Percentiles rank a stretch among this genome's conserved stretches.
Conservation (phyloP, 257 asterid genomes). For the Solanum habrochaites region DNA sequence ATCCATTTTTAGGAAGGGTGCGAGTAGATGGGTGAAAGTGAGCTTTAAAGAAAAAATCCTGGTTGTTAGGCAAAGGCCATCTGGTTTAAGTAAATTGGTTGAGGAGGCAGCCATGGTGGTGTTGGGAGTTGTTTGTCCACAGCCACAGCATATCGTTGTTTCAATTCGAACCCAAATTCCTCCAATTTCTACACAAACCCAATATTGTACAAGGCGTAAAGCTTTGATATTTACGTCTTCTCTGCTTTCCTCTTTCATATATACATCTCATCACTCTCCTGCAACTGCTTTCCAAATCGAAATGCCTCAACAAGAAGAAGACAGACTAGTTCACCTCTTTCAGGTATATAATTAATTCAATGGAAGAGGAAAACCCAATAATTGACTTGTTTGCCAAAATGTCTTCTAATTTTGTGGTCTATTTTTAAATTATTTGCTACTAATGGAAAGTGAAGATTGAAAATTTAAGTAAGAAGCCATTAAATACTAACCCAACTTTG, state of each 20-base stretch:
- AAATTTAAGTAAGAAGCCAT: too few species aligned
- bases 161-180: conserved; percentile 8
- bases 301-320: conserved; percentile 42
- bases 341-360: conserved; percentile 27
- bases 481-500: too few species aligned
- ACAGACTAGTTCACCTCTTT: conserved; percentile 43
- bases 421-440: too few species aligned
- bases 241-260: conserved; percentile 28
- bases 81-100: too few species aligned
- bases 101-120: not conserved
- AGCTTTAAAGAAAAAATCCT: too few species aligned
- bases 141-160: conserved; percentile 7
- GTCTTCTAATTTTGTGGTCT: too few species aligned
- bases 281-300: conserved; percentile 45
- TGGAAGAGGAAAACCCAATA: not conserved
- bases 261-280: conserved; percentile 19
- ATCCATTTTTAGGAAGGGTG: too few species aligned
- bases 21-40: too few species aligned
- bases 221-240: conserved; percentile 42
- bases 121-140: conserved; percentile 1
- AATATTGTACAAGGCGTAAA: conserved; percentile 28
- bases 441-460: too few species aligned
- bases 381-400: too few species aligned
- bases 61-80: too few species aligned
- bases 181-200: not conserved